Conservation (phyloP, 2,329 filamentous ascomycete species). For the Aureobasidium sp. region DNA sequence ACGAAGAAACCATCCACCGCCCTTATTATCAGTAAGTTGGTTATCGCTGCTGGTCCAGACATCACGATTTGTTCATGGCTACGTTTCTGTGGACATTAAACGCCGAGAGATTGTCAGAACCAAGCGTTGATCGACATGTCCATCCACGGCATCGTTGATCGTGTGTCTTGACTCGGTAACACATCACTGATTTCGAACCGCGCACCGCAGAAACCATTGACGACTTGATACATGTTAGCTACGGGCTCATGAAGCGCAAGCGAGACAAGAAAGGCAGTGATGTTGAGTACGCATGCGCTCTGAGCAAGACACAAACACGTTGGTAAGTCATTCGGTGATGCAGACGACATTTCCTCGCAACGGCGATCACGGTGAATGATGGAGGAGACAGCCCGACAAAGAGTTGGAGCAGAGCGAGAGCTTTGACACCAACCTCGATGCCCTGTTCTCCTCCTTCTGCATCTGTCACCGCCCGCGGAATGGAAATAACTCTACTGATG, state of each 20-base stretch:
- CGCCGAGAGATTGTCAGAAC: not conserved
- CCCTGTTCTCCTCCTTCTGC: not conserved
- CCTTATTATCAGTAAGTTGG: slow-evolving; percentile 53
- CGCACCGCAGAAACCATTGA: slow-evolving; percentile 55
- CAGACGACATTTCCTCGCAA: not conserved
- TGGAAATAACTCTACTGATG: not conserved
- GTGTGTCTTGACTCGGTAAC: slow-evolving; percentile 2
- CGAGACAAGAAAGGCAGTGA: slow-evolving; percentile 33
- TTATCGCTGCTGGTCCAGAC: not conserved
- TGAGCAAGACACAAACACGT: slow-evolving; percentile 54
- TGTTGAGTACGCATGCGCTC: slow-evolving; percentile 47
- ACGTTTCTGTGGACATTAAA: not conserved
- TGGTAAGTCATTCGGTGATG: slow-evolving; percentile 46
- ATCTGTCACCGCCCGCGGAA: not conserved
- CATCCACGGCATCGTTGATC: slow-evolving; percentile 1
- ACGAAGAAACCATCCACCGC: slow-evolving; percentile 49
- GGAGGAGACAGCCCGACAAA: not conserved
- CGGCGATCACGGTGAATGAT: slow-evolving; percentile 10
- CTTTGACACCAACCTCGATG: not conserved
- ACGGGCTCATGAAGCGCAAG: slow-evolving; percentile 53
- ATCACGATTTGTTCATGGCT: not conserved
- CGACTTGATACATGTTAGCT: slow-evolving; percentile 59
- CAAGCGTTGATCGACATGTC: slow-evolving; percentile 3
- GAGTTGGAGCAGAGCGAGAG: not conserved
- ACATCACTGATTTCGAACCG: slow-evolving; percentile 5